Evolutionary conservation across 148 eudicot genomes (phyloP), one percentile per base, ranked within the genome.

Genomic region (Chenopodium berlandieri): DNA sequence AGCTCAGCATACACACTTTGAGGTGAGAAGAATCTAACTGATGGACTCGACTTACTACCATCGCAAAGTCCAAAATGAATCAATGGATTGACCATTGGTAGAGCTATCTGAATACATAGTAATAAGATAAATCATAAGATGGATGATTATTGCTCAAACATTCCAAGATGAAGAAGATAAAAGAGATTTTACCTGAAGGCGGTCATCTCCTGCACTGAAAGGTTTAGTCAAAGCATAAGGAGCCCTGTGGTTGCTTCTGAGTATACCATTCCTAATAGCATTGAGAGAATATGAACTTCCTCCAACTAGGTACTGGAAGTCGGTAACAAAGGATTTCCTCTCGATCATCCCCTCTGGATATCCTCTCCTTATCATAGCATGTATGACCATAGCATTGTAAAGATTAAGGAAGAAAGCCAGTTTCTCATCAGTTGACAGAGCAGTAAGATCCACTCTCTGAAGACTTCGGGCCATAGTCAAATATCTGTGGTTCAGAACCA

Each of bases 61-160:
- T 94, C 90, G 71, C 97, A 95, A 22, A 92, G 88, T 48, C 93
- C 99, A 73, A 95, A 95, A 88, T 95, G 99, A 73, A 93, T 89
- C 84, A 94, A 77, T 2, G 85, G 94, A 83, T 92, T 92, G 30
- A 94, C 87, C 82, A 85, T 86, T 10, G 89, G 78, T 75, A 89
- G 82, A 60, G 92, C 89, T 82, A 93, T 73, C 98, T 95, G 93
- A 17, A 56, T 50, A 50, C 27, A 76, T 66, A 65, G 50, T 30
- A 23, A 34, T 34, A 34, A 34, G 4, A 25, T 31, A 5, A 72
- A 67, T 62, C 47, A 62, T 25, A 14, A 16, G 62, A 73, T 73
- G 23, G 44, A 40, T 37, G 30, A 56, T 25, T 48, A 54, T 30
- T 34, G 67, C 63, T 25, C 48, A 11, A 16, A 23, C 50, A 81